Conservation (phyloP, 129 eudicot genomes). For the Tagetes patula region DNA sequence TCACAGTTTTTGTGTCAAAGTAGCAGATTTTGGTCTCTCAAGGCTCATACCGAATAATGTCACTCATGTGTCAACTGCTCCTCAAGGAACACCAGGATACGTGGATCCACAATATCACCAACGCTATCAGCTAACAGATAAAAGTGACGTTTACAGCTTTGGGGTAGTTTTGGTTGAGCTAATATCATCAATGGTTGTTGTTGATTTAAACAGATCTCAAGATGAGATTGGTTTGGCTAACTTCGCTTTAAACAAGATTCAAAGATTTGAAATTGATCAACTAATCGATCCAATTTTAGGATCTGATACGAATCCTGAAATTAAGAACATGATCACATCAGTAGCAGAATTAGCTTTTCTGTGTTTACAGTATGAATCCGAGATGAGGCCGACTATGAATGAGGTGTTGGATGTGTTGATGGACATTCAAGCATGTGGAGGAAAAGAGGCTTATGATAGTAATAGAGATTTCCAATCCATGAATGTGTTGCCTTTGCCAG, state of each 20-base stretch:
- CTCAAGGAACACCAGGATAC: constrained; percentile 95
- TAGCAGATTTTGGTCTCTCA: constrained; percentile 62
- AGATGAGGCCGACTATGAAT: constrained; percentile 76
- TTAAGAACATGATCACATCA: constrained; percentile 54
- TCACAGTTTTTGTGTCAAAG: constrained; percentile 43
- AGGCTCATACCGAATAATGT: constrained; percentile 57
- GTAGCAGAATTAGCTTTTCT: constrained; percentile 80
- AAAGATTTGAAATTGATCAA: constrained; percentile 49
- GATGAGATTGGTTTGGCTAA: constrained; percentile 78
- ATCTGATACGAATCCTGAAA: constrained; percentile 40
- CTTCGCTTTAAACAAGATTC: constrained; percentile 71
- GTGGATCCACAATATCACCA: constrained; percentile 80
- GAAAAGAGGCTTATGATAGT: constrained; percentile 8
- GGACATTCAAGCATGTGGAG: constrained; percentile 40
- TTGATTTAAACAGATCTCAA: constrained; percentile 59
- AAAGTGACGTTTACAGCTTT: constrained; percentile 91
- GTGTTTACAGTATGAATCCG: constrained; percentile 83
- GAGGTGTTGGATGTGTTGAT: constrained; percentile 52
- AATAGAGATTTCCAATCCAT: neutral
- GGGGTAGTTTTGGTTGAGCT: constrained; percentile 89
- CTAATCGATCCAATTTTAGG: constrained; percentile 60
- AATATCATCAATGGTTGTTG: constrained; percentile 80
- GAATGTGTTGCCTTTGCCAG: constrained; percentile 43
- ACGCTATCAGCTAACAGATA: constrained; percentile 73
- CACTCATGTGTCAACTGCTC: constrained; percentile 82